Conservation (phyloP, 345 rosid species). For the Sisymbrium altissimum region DNA sequence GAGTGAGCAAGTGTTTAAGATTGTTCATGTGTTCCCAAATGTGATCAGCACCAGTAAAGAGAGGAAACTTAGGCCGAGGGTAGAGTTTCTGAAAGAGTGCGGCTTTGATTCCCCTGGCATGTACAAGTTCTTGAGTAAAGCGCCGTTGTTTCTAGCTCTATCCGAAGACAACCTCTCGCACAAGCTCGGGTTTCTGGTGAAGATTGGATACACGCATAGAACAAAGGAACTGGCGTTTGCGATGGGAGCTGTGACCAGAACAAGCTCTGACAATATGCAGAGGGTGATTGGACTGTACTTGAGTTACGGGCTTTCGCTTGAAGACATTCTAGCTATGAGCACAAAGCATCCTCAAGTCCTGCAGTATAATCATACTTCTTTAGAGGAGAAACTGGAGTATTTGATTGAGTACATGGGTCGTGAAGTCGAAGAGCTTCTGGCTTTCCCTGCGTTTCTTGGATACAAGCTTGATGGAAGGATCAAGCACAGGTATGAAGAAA, state of each 20-base stretch:
- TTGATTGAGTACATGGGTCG: conserved; percentile 72
- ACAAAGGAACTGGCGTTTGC: conserved; percentile 61
- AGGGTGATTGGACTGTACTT: conserved; percentile 62
- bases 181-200: conserved; percentile 67
- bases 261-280: conserved; percentile 74
- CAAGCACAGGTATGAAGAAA: conserved; percentile 66
- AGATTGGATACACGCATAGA: conserved; percentile 56
- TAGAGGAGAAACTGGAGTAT: conserved; percentile 72
- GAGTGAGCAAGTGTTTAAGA: conserved; percentile 57
- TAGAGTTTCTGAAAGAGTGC: conserved; percentile 66
- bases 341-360: conserved; percentile 77
- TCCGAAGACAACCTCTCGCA: conserved; percentile 55
- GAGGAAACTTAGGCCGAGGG: conserved; percentile 63
- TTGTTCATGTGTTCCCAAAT: conserved; percentile 59
- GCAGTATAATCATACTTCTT: conserved; percentile 53
- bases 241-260: conserved; percentile 72
- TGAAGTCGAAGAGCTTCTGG: conserved; percentile 61
- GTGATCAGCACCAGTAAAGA: conserved; percentile 63
- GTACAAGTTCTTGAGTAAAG: conserved; percentile 67
- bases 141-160: conserved; percentile 63
- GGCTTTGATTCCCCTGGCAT: conserved; percentile 57
- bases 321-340: conserved; percentile 63
- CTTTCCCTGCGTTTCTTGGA: conserved; percentile 81
- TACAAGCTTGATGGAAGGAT: conserved; percentile 80
- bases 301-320: conserved; percentile 53